Conservation (phyloP, 768 basidiomycete species). For the Tephrocybe sp. region DNA sequence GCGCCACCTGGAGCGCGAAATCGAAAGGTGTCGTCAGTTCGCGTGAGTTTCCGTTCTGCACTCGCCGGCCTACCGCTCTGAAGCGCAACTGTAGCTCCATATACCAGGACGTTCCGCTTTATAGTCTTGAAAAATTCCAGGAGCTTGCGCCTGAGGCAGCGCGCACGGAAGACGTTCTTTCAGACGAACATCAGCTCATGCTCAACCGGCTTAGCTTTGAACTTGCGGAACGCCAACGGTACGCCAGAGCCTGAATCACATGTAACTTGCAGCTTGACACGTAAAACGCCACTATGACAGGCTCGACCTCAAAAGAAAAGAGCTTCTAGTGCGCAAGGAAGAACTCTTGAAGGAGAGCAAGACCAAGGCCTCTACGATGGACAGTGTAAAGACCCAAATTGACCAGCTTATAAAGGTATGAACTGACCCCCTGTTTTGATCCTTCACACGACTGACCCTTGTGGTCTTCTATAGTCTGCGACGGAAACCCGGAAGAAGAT, state of each 20-base stretch:
- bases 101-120: slow-evolving; percentile 84
- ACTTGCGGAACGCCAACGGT: slow-evolving; percentile 87
- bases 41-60: slow-evolving; percentile 53
- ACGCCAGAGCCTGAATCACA: slow-evolving; percentile 20
- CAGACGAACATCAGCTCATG: slow-evolving; percentile 82
- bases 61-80: background rate
- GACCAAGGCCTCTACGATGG: slow-evolving; percentile 67
- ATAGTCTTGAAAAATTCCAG: slow-evolving; percentile 68
- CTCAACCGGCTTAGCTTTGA: slow-evolving; percentile 86
- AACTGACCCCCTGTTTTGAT: slow-evolving; percentile 2
- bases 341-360: slow-evolving; percentile 81
- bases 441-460: slow-evolving; percentile 12
- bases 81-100: slow-evolving; percentile 56
- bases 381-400: slow-evolving; percentile 77
- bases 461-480: slow-evolving; percentile 49
- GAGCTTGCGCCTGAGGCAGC: slow-evolving; percentile 69
- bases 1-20: slow-evolving; percentile 87
- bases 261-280: background rate
- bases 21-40: slow-evolving; percentile 90
- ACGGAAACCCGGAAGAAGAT: slow-evolving; percentile 76
- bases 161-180: slow-evolving; percentile 57
- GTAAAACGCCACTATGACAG: slow-evolving; percentile 34
- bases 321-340: slow-evolving; percentile 70
- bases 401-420: slow-evolving; percentile 73
- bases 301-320: slow-evolving; percentile 69